These are phyloP conservation scores for Populus nigra DNA, from an alignment of 345 rosid species.

Conservation along the genomic window DNA sequence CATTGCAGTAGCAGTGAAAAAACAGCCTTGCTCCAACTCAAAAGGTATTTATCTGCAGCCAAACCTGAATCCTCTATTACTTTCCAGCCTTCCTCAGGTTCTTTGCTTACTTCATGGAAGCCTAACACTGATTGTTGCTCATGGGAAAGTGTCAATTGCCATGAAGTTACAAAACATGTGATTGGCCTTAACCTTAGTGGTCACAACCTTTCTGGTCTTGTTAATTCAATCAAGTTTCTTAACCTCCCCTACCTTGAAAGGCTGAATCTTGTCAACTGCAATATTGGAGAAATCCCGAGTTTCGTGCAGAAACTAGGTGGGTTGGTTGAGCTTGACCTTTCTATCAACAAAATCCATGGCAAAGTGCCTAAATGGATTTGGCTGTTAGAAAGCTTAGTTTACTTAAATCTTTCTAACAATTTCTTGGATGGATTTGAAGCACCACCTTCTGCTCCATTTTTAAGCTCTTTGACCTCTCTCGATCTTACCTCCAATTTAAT, in stretches of 20 bases:
- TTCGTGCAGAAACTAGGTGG: neutral
- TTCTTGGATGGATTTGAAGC: neutral
- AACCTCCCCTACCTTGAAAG: neutral
- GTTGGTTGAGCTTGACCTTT: neutral
- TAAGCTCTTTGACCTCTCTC: neutral
- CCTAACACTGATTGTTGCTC: neutral
- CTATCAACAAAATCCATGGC: neutral
- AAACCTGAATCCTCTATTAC: neutral
- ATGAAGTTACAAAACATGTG: neutral
- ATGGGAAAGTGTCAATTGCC: neutral
- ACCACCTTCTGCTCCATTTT: neutral
- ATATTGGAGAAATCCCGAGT: neutral
- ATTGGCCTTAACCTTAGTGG: neutral
- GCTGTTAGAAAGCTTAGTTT: neutral
- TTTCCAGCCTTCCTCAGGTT: neutral
- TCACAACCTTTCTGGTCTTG: neutral
- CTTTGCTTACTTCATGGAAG: neutral
- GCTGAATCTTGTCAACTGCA: neutral
- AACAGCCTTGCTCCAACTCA: neutral
- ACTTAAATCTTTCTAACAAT: neutral
- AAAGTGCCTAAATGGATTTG: neutral
- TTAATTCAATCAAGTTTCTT: neutral
- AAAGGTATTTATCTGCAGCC: neutral
- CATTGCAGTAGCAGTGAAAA: neutral
- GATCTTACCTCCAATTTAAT: neutral